Evolutionary conservation across 345 rosid genomes (phyloP).

Genomic region (Kandelia obovata): DNA sequence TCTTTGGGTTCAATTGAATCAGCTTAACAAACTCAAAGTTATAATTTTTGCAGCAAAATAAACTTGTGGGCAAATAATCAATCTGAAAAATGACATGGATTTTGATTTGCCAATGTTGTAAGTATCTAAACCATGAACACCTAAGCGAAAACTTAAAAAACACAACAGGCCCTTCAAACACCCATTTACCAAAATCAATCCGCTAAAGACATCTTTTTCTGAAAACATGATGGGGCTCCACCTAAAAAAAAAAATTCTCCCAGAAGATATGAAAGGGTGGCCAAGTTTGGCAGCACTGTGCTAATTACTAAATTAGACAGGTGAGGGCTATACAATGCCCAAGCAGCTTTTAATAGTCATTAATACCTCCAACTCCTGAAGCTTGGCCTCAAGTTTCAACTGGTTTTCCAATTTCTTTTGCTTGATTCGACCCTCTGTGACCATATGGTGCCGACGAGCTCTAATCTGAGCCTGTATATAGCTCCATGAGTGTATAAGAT

Average conservation of each 20-base stretch:
- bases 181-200: not conserved
- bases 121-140: too few relatives aligned
- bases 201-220: not conserved
- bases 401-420: constrained; percentile 67
- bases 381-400: constrained; percentile 71
- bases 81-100: too few relatives aligned
- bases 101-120: too few relatives aligned
- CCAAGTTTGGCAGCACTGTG: not conserved
- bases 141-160: too few relatives aligned
- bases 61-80: too few relatives aligned
- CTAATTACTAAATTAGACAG: not conserved
- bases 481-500: constrained; percentile 69
- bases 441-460: constrained; percentile 67
- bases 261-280: not conserved
- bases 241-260: not conserved
- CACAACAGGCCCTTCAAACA: too few relatives aligned
- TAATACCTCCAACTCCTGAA: constrained; percentile 59
- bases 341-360: not conserved
- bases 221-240: not conserved
- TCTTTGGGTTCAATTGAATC: too few relatives aligned
- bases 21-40: too few relatives aligned
- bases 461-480: constrained; percentile 59
- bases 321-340: not conserved
- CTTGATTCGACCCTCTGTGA: constrained; percentile 57
- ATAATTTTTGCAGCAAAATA: too few relatives aligned